Evolutionary conservation across 1,284 basidiomycete species (phyloP).

Genomic region (Sparassis latifolia): DNA sequence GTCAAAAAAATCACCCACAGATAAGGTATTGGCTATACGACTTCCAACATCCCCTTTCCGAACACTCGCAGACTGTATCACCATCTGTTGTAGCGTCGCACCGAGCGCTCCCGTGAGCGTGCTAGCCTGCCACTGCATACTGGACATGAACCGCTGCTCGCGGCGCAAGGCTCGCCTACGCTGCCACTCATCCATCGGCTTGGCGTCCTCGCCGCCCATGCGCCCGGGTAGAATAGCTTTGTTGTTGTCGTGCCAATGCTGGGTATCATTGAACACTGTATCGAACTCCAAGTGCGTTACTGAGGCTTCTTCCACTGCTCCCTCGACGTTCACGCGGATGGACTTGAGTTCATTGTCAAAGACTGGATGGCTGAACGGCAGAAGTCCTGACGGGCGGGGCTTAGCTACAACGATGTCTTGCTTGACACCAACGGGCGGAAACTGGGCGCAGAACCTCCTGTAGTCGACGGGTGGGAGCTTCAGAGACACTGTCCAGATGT

Average conservation of each 20-base stretch:
- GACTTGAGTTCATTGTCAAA: constrained; percentile 40
- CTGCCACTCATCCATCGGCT: constrained; percentile 28
- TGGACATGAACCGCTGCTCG: constrained; percentile 52
- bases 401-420: background rate
- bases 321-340: constrained; percentile 28
- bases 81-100: constrained; percentile 40
- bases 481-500: constrained; percentile 17
- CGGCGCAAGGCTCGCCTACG: constrained; percentile 32
- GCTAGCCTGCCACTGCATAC: constrained; percentile 50
- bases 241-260: constrained; percentile 52
- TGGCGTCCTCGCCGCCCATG: constrained; percentile 39
- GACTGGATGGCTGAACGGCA: constrained; percentile 46
- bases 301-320: constrained; percentile 11
- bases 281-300: constrained; percentile 32
- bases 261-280: constrained; percentile 41
- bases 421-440: constrained; percentile 1
- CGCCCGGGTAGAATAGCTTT: constrained; percentile 47
- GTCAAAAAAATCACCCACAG: background rate
- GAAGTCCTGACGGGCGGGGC: constrained; percentile 21
- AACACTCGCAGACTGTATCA: constrained; percentile 36
- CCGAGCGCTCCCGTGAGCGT: constrained; percentile 60
- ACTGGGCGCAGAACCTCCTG: constrained; percentile 5
- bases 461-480: constrained; percentile 14
- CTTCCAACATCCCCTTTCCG: constrained; percentile 4
- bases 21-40: background rate